A percentile compares a stretch with the other conserved stretches of the same genome.
Evolutionary conservation across 495 filamentous ascomycete species (phyloP).

Genomic region (Amorphotheca resinae): DNA sequence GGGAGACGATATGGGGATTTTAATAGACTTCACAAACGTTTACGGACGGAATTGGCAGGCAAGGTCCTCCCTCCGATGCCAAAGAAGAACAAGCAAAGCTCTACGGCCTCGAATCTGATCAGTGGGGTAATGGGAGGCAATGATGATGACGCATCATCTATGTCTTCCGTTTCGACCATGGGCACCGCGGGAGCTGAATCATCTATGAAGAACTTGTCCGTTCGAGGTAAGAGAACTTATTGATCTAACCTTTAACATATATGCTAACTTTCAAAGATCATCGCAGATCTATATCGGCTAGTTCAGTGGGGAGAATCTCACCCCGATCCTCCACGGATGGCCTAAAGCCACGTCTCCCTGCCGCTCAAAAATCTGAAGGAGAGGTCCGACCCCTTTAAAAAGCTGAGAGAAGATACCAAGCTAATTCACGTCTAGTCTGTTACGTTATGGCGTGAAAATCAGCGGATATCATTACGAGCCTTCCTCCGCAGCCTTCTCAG

Average conservation of each 20-base stretch:
- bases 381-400: background rate
- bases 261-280: slow-evolving; percentile 12
- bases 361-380: background rate
- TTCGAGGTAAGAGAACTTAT: slow-evolving; percentile 23
- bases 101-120: slow-evolving; percentile 42
- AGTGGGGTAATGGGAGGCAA: slow-evolving; percentile 32
- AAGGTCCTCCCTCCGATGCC: slow-evolving; percentile 81
- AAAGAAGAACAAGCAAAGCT: slow-evolving; percentile 73
- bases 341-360: background rate
- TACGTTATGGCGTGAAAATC: slow-evolving; percentile 74
- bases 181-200: slow-evolving; percentile 11
- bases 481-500: slow-evolving; percentile 75
- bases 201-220: slow-evolving; percentile 30
- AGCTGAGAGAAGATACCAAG: background rate
- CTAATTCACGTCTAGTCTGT: slow-evolving; percentile 21
- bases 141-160: slow-evolving; percentile 59
- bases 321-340: slow-evolving; percentile 10
- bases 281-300: slow-evolving; percentile 8
- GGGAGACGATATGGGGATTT: slow-evolving; percentile 87
- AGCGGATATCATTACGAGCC: slow-evolving; percentile 82
- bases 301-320: slow-evolving; percentile 10
- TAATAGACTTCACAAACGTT: slow-evolving; percentile 56
- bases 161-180: slow-evolving; percentile 63
- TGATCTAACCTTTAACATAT: background rate
- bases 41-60: slow-evolving; percentile 80